Conservation (phyloP, 805 yeast genomes). For the Jamesozyma jinghongensis region DNA sequence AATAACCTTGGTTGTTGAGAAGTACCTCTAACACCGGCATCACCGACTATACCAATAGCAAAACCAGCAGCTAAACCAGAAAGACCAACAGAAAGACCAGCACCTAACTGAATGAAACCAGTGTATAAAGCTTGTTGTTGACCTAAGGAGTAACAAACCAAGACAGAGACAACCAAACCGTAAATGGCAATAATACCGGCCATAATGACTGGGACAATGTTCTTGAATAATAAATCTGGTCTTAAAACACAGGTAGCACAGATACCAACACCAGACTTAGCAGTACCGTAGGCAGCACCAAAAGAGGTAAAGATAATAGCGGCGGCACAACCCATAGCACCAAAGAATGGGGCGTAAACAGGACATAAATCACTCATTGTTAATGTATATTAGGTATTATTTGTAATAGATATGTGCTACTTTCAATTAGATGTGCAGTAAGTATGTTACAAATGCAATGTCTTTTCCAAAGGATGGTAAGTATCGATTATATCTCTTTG, state of each 20-base stretch:
- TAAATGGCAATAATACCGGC: conserved; percentile 99
- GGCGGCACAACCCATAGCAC: conserved; percentile 98
- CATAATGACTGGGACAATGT: conserved; percentile 96
- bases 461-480: no score
- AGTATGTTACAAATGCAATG: no score
- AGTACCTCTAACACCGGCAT: conserved; percentile 98
- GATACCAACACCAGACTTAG: conserved; percentile 98
- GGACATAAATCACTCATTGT: conserved; percentile 33
- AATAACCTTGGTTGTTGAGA: conserved; percentile 97
- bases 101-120: conserved; percentile 96
- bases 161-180: conserved; percentile 92
- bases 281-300: conserved; percentile 99
- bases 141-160: conserved; percentile 80
- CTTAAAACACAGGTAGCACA: conserved; percentile 96
- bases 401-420: no score
- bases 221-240: conserved; percentile 90
- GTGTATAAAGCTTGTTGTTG: conserved; percentile 92
- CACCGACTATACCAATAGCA: conserved; percentile 99
- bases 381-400: not conserved
- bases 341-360: conserved; percentile 79
- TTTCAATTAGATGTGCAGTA: no score
- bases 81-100: conserved; percentile 94
- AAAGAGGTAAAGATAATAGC: conserved; percentile 98
- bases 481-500: not conserved
- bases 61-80: conserved; percentile 98